A percentile compares a stretch with the other conserved stretches of the same genome.
Conservation (phyloP, 495 filamentous ascomycete genomes). For the Penicillium coprophilum region DNA sequence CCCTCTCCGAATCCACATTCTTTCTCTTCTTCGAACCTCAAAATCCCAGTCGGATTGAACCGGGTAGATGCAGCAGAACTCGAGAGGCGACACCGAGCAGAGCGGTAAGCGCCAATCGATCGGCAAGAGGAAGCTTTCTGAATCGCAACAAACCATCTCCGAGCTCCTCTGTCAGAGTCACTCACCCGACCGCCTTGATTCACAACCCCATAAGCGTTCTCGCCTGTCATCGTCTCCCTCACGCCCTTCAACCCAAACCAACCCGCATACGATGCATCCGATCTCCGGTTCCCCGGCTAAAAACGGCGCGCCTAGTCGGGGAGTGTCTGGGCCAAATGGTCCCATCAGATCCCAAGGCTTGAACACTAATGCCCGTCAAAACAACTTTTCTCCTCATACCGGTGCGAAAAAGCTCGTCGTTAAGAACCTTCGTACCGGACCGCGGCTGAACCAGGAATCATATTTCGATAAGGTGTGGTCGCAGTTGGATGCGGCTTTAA, state of each 20-base stretch:
- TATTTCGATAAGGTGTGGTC: slow-evolving; percentile 73
- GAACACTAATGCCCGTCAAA: slow-evolving; percentile 31
- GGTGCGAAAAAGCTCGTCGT: slow-evolving; percentile 82
- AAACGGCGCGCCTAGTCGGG: slow-evolving; percentile 30
- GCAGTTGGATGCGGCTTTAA: slow-evolving; percentile 70
- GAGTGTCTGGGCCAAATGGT: slow-evolving; percentile 20
- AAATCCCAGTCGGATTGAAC: slow-evolving; percentile 30
- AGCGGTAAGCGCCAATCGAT: slow-evolving; percentile 51
- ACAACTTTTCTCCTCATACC: slow-evolving; percentile 44
- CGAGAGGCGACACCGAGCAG: slow-evolving; percentile 44
- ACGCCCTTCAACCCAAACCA: slow-evolving; percentile 17
- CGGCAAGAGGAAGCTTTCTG: slow-evolving; percentile 49
- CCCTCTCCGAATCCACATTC: slow-evolving; percentile 19
- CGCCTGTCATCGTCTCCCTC: slow-evolving; percentile 39
- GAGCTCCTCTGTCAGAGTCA: slow-evolving; percentile 45
- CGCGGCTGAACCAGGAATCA: slow-evolving; percentile 57
- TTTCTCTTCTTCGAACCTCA: slow-evolving; percentile 15
- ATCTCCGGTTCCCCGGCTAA: slow-evolving; percentile 43
- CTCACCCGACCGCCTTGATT: slow-evolving; percentile 16
- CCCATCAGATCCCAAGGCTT: slow-evolving; percentile 25
- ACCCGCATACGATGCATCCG: slow-evolving; percentile 47
- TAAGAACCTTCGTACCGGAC: slow-evolving; percentile 72
- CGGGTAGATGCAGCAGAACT: slow-evolving; percentile 51
- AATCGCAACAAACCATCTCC: slow-evolving; percentile 50
- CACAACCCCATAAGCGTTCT: slow-evolving; percentile 43